These are phyloP conservation scores for Cucurbita ficifolia DNA, from an alignment of 306 rosid species.

Conservation along the genomic window DNA sequence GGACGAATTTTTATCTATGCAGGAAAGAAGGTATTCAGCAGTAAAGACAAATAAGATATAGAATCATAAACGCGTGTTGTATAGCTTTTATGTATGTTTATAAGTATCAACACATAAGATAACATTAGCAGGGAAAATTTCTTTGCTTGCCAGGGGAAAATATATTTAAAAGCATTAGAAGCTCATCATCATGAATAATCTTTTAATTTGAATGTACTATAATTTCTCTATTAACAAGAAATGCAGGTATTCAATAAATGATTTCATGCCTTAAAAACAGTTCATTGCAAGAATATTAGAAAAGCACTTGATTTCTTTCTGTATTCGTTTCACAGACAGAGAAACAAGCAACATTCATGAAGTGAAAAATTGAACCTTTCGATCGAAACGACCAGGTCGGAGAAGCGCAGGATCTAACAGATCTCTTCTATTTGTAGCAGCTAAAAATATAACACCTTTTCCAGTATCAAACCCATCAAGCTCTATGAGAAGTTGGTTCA, in stretches of 20 bases:
- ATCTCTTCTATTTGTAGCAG: conserved; percentile 94
- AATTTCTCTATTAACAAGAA: neutral
- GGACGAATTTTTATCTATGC: conserved; percentile 72
- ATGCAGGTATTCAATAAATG: neutral
- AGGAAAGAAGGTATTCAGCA: conserved; percentile 10
- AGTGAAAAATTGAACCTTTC: conserved; percentile 59
- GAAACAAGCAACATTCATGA: conserved; percentile 6
- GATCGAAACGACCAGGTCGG: conserved; percentile 97
- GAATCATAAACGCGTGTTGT: neutral
- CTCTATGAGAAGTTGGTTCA: conserved; percentile 89
- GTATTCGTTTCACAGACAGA: neutral
- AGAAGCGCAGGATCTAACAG: conserved; percentile 97
- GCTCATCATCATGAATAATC: neutral
- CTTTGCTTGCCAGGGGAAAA: neutral
- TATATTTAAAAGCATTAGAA: neutral
- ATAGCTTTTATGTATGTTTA: neutral
- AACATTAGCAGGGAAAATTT: neutral
- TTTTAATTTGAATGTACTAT: neutral
- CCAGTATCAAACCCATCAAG: conserved; percentile 99
- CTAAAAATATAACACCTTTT: conserved; percentile 94
- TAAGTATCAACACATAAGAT: neutral
- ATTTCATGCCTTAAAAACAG: neutral
- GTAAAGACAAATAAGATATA: neutral
- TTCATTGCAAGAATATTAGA: neutral
- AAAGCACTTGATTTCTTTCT: neutral